phyloP scores from a whole-genome alignment of 371 early-diverging fungal genomes.

The Massospora cicadina region DNA sequence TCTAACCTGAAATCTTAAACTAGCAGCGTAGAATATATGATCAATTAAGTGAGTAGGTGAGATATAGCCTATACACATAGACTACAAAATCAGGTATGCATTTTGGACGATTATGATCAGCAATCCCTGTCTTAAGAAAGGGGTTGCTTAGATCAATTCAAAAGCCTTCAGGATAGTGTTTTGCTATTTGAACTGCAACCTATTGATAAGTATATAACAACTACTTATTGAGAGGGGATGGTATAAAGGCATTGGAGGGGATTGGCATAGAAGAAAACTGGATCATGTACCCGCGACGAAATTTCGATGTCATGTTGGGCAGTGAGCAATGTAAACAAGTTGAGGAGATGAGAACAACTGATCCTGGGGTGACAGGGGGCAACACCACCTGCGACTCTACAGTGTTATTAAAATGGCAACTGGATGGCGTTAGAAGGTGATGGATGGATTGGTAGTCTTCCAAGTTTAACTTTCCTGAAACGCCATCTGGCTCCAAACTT shows the following conservation, averaged over 20 bases:
- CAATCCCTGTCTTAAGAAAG: too few species aligned
- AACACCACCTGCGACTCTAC: background rate
- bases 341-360: background rate
- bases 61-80: too few species aligned
- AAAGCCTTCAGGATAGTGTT: too few species aligned
- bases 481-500: background rate
- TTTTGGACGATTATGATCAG: too few species aligned
- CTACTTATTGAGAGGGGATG: background rate
- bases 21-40: too few species aligned
- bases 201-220: too few species aligned
- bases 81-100: too few species aligned
- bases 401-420: too few species aligned
- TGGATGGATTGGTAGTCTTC: background rate
- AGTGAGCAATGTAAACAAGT: background rate
- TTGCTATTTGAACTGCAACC: too few species aligned
- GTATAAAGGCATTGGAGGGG: background rate
- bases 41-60: too few species aligned
- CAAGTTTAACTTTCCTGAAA: background rate
- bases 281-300: background rate
- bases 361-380: background rate
- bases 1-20: too few species aligned
- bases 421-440: background rate
- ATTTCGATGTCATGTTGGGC: background rate
- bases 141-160: too few species aligned
- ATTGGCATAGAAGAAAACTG: background rate